A percentile compares a stretch with the other conserved stretches of the same genome.
These are phyloP conservation scores for Fagopyrum esculentum DNA, from an alignment of 148 eudicot genomes.

Conservation along the genomic window DNA sequence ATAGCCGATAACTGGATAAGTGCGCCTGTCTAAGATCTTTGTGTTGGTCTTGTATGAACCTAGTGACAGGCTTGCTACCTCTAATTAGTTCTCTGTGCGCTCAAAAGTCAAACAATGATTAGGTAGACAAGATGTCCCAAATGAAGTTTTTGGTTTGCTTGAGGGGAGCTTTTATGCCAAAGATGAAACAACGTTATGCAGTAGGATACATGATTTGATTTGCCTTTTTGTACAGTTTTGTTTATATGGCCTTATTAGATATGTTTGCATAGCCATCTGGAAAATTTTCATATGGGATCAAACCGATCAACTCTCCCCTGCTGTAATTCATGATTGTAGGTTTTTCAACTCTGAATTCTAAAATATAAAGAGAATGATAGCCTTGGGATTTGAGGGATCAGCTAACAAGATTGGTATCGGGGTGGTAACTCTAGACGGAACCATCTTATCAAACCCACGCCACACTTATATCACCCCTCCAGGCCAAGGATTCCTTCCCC, in stretches of 20 bases:
- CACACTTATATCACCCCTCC: conserved; percentile 95
- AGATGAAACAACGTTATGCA: background rate
- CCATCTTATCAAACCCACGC: conserved; percentile 78
- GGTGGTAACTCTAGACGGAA: conserved; percentile 77
- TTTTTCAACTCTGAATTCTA: background rate
- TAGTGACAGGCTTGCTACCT: background rate
- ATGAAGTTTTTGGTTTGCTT: background rate
- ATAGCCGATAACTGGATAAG: background rate
- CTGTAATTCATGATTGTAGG: background rate
- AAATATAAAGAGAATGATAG: conserved; percentile 56
- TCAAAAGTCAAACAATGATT: background rate
- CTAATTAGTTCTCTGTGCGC: background rate
- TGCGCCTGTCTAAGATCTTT: background rate
- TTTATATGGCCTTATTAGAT: background rate
- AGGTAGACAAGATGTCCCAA: background rate
- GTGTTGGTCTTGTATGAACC: background rate
- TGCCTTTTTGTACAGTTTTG: background rate
- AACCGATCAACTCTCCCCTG: background rate
- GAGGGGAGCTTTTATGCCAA: background rate
- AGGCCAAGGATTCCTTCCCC: conserved; percentile 87
- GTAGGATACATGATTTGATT: background rate
- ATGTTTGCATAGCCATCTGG: background rate
- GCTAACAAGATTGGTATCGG: conserved; percentile 94
- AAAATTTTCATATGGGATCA: background rate
- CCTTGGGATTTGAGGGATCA: conserved; percentile 92